phyloP scores from a whole-genome alignment of 1,284 basidiomycete genomes.

The Amylostereum areolatum region DNA sequence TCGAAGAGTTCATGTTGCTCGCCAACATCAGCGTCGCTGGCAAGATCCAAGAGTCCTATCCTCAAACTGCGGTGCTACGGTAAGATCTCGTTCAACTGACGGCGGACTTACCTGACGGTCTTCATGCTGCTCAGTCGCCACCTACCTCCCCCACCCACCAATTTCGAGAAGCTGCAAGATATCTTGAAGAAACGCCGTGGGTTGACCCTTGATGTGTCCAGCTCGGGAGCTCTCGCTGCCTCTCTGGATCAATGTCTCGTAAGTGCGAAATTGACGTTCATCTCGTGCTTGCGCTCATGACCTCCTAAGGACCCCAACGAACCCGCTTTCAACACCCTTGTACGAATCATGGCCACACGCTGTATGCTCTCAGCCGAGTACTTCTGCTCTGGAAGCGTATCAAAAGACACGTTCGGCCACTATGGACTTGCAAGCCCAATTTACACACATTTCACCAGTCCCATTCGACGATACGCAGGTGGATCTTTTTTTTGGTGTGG shows the following conservation, averaged over 20 bases:
- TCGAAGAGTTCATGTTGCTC: slow-evolving; percentile 99
- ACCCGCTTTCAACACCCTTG: slow-evolving; percentile 94
- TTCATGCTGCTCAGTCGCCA: slow-evolving; percentile 61
- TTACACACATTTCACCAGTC: slow-evolving; percentile 98
- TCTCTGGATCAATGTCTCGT: slow-evolving; percentile 88
- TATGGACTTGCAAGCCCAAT: slow-evolving; percentile 96
- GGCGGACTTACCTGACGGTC: background rate
- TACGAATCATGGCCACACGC: slow-evolving; percentile 97
- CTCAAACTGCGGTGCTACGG: slow-evolving; percentile 92
- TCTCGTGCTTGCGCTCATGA: slow-evolving; percentile 1
- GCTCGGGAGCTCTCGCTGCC: slow-evolving; percentile 84
- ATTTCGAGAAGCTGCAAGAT: slow-evolving; percentile 96
- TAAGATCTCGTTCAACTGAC: slow-evolving; percentile 27
- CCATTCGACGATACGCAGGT: slow-evolving; percentile 92
- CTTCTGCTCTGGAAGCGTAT: slow-evolving; percentile 93
- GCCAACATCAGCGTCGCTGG: slow-evolving; percentile 94
- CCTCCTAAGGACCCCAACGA: slow-evolving; percentile 61
- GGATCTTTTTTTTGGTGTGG: slow-evolving; percentile 38
- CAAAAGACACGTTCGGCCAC: slow-evolving; percentile 90
- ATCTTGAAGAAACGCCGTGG: slow-evolving; percentile 85
- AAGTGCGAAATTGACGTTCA: slow-evolving; percentile 23
- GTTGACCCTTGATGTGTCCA: slow-evolving; percentile 86
- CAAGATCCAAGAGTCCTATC: slow-evolving; percentile 92
- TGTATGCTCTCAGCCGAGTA: slow-evolving; percentile 99
- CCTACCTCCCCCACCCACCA: slow-evolving; percentile 85